Base-by-base conservation (phyloP, 2,329 filamentous ascomycete genomes). In the Amesomyces nigricolor region DNA sequence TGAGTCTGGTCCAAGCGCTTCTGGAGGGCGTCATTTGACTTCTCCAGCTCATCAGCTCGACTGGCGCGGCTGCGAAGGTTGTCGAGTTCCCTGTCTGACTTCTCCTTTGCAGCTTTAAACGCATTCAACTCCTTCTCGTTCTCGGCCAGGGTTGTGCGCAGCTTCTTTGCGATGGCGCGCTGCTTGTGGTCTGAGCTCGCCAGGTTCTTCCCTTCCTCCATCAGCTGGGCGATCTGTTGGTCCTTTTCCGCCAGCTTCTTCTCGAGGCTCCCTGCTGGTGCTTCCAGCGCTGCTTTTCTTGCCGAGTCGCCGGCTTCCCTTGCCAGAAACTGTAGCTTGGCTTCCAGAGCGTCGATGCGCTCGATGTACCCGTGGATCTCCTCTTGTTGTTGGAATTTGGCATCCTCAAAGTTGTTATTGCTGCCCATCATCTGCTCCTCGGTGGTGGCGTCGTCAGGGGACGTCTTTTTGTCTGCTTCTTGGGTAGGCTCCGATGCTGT, bases 141-240 rank as follows among this genome's bases (percentile, higher is more conserved):
- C 47, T 87, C 82, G 10, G 79, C 73, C 13, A 88, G 70, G 65
- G 87, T 86, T 19, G 76, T 73, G 43, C 85, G 82, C 56, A 97
- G 72, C 66, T 89, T 91, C 70, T 94, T 95, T 64, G 97, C 88
- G 4, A 86, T 85, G 5, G 82, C 82, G 58, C 92, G 79, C 61
- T 95, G 86, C 66, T 91, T 90, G 70, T 96, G 82, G 68, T 99
- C 94, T 0, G 82, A 88, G 63, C 87, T 88, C 1, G 90, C 91
- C 8, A 97, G 78, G 62, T 87, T 91, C 64, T 94, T 88, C 0
- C 95, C 94, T 73, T 99, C 94, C 63, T 95, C 87, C 78, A 99
- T 88, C 11, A 99, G 75, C 46, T 91, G 75, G 2, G 91, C 89
- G 64, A 97, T 95, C 68, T 89, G 89, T 64, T 92, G 86, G 64